A percentile compares a stretch with the other conserved stretches of the same genome.
These are phyloP conservation scores for Pseudopediastrum boryanum DNA, from an alignment of 139 green algal species.

Conservation along the genomic window DNA sequence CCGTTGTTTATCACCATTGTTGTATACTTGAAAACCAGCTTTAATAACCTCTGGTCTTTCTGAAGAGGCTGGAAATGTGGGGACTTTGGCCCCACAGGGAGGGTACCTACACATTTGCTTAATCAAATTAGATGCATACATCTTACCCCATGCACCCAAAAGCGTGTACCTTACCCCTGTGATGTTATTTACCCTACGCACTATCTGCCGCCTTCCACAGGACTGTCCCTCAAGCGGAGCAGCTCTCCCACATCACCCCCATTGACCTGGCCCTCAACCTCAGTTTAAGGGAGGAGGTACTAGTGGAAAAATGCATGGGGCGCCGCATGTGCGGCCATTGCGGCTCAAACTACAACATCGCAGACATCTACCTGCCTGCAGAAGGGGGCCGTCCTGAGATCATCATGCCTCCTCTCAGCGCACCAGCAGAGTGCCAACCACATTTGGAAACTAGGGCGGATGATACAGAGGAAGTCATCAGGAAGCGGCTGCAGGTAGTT, in stretches of 20 bases:
- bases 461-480: slow-evolving; percentile 88
- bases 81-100: too few species aligned
- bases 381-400: slow-evolving; percentile 69
- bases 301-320: slow-evolving; percentile 93
- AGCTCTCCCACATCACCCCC: slow-evolving; percentile 63
- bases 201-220: too few species aligned
- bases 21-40: too few species aligned
- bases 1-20: too few species aligned
- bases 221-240: slow-evolving; percentile 65
- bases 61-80: too few species aligned
- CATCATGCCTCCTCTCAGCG: slow-evolving; percentile 87
- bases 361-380: slow-evolving; percentile 88
- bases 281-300: slow-evolving; percentile 84
- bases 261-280: slow-evolving; percentile 91
- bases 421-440: slow-evolving; percentile 73
- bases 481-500: slow-evolving; percentile 78
- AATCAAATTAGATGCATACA: too few species aligned
- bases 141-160: too few species aligned
- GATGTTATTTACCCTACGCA: too few species aligned
- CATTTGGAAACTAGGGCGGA: slow-evolving; percentile 86
- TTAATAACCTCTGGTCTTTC: too few species aligned
- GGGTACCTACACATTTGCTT: too few species aligned
- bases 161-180: too few species aligned
- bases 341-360: slow-evolving; percentile 95
- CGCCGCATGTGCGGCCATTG: slow-evolving; percentile 90